A percentile compares a stretch with the other conserved stretches of the same genome.
Conservation (phyloP, 345 rosid species). For the Linum tenue region DNA sequence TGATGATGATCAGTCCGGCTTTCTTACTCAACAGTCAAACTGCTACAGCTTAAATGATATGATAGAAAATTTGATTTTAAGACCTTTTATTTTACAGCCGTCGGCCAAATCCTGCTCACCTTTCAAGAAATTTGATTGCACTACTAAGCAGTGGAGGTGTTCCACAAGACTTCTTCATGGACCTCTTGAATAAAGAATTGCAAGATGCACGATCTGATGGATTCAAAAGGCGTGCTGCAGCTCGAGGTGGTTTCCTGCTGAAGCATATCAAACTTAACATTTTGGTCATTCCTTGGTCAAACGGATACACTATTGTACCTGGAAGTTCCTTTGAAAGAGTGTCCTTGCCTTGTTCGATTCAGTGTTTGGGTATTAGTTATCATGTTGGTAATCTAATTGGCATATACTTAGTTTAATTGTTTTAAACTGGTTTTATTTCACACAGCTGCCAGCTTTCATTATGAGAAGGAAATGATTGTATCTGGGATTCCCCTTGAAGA, state of each 20-base stretch:
- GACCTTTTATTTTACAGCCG: slow-evolving; percentile 34
- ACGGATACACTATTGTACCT: no score
- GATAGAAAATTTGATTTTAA: background rate
- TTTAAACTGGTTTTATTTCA: slow-evolving; percentile 4
- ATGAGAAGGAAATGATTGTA: slow-evolving; percentile 61
- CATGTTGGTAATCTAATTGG: no score
- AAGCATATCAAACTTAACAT: background rate
- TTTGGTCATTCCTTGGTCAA: background rate
- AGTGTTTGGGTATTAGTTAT: background rate
- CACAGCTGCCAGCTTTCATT: slow-evolving; percentile 41
- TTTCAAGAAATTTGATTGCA: slow-evolving; percentile 49
- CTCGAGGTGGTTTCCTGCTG: slow-evolving; percentile 37
- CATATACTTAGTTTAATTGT: background rate
- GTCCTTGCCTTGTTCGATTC: background rate
- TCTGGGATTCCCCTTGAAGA: slow-evolving; percentile 68
- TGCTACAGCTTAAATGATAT: background rate
- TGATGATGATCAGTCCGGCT: background rate
- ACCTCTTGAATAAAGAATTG: slow-evolving; percentile 34
- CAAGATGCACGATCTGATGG: slow-evolving; percentile 38
- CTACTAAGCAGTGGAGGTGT: slow-evolving; percentile 74
- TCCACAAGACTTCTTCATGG: slow-evolving; percentile 49
- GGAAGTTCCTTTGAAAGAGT: background rate
- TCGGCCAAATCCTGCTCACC: slow-evolving; percentile 35
- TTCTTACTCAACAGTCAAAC: background rate
- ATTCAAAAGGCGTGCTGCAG: slow-evolving; percentile 36